A percentile compares a stretch with the other conserved stretches of the same genome.
Evolutionary conservation across 495 filamentous ascomycete genomes (phyloP).

Genomic region (Penicillium canariense): DNA sequence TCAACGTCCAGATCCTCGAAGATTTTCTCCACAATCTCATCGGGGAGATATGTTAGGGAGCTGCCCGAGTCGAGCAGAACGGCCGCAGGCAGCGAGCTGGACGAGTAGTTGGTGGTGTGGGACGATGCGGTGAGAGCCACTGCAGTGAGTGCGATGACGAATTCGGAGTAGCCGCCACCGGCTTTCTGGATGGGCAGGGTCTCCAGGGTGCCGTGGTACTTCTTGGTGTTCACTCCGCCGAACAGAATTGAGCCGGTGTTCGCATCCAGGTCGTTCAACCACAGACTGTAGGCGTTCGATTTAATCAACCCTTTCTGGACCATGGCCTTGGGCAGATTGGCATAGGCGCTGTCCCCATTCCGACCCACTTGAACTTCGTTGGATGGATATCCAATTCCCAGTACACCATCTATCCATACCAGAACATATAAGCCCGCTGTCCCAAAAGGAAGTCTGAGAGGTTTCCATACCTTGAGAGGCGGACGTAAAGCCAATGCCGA

Average conservation of each 20-base stretch:
- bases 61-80: slow-evolving; percentile 90
- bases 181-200: slow-evolving; percentile 72
- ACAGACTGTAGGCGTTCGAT: slow-evolving; percentile 75
- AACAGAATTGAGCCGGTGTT: slow-evolving; percentile 83
- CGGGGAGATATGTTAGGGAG: slow-evolving; percentile 83
- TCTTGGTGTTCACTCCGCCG: slow-evolving; percentile 82
- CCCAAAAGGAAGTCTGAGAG: background rate
- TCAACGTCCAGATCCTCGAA: slow-evolving; percentile 63
- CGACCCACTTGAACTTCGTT: slow-evolving; percentile 78
- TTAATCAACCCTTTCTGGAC: slow-evolving; percentile 66
- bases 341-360: slow-evolving; percentile 58
- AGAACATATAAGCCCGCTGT: slow-evolving; percentile 1
- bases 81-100: slow-evolving; percentile 54
- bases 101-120: slow-evolving; percentile 42
- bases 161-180: slow-evolving; percentile 62
- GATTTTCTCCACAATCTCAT: slow-evolving; percentile 60
- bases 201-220: slow-evolving; percentile 67
- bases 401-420: slow-evolving; percentile 66
- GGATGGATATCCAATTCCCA: slow-evolving; percentile 84
- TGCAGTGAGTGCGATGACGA: slow-evolving; percentile 76
- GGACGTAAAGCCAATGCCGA: slow-evolving; percentile 80
- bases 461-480: slow-evolving; percentile 47
- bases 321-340: slow-evolving; percentile 77
- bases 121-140: slow-evolving; percentile 49
- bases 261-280: slow-evolving; percentile 56